Evolutionary conservation across 495 filamentous ascomycete genomes (phyloP).

Genomic region (Trichoderma orchidacearum): DNA sequence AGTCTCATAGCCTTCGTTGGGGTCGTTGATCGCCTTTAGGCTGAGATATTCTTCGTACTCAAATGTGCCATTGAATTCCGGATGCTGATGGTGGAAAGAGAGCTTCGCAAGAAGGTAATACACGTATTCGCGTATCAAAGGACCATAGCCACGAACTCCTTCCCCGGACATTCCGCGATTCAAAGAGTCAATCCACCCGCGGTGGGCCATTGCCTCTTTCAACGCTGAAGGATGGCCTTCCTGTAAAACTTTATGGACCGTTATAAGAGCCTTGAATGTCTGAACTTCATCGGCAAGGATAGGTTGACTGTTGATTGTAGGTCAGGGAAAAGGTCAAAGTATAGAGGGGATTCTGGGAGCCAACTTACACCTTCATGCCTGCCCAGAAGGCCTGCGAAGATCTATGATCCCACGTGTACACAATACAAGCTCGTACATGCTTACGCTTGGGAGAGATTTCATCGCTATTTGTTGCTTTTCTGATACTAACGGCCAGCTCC

Average conservation of each 20-base stretch:
- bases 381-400: conserved; percentile 93
- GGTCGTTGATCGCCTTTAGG: conserved; percentile 94
- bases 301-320: conserved; percentile 50
- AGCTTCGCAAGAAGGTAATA: conserved; percentile 88
- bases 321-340: conserved; percentile 6
- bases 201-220: conserved; percentile 77
- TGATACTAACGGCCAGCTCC: conserved; percentile 88
- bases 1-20: conserved; percentile 97
- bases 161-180: conserved; percentile 74
- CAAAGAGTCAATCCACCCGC: conserved; percentile 85
- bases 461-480: conserved; percentile 90
- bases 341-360: neutral
- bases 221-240: conserved; percentile 85
- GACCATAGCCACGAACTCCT: conserved; percentile 80
- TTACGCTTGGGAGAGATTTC: conserved; percentile 96
- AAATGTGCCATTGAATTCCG: conserved; percentile 97
- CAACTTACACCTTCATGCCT: conserved; percentile 88
- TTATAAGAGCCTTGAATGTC: conserved; percentile 87
- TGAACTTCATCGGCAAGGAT: conserved; percentile 92
- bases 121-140: conserved; percentile 89
- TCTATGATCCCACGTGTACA: conserved; percentile 99
- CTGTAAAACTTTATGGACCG: conserved; percentile 89
- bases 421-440: conserved; percentile 95
- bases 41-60: conserved; percentile 99
- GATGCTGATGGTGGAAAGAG: conserved; percentile 86